Conservation (phyloP, 108 stramenopile genomes). For the Cyclotella atomus region DNA sequence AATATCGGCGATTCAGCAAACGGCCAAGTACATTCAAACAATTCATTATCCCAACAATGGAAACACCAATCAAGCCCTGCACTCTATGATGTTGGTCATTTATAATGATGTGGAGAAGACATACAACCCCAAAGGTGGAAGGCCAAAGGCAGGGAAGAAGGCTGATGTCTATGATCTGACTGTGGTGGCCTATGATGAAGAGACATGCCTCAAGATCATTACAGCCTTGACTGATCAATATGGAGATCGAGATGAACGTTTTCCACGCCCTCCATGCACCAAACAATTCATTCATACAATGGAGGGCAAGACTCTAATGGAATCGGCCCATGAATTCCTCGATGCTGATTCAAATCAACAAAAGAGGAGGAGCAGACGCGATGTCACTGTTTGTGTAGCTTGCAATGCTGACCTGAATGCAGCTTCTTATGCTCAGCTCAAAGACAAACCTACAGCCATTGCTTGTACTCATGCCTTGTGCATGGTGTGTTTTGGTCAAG, state of each 20-base stretch:
- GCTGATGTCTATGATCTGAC: not conserved
- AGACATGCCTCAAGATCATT: not conserved
- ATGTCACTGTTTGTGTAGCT: not conserved
- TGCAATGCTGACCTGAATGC: not conserved
- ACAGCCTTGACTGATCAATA: not conserved
- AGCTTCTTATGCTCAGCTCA: not conserved
- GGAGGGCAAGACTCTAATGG: not conserved
- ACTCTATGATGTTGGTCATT: conserved; percentile 1
- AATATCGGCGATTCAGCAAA: not conserved
- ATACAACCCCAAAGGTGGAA: not conserved
- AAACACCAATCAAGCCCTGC: not conserved
- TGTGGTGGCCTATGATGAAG: not conserved
- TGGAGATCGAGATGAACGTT: not conserved
- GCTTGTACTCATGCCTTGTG: not conserved
- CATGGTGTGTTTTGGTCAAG: conserved; percentile 1
- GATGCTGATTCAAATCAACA: not conserved
- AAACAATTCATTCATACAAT: not conserved
- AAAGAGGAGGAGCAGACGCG: not conserved
- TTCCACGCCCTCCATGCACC: not conserved
- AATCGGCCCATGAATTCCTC: not conserved
- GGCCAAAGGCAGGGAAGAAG: not conserved
- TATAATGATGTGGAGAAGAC: not conserved
- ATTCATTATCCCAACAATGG: conserved; percentile 4
- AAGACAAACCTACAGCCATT: not conserved
- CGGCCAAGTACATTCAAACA: conserved; percentile 4